Percentiles rank a stretch among this genome's conserved stretches.
Evolutionary conservation across 2,329 filamentous ascomycete genomes (phyloP).

Genomic region (Coniochaeta pulveracea): DNA sequence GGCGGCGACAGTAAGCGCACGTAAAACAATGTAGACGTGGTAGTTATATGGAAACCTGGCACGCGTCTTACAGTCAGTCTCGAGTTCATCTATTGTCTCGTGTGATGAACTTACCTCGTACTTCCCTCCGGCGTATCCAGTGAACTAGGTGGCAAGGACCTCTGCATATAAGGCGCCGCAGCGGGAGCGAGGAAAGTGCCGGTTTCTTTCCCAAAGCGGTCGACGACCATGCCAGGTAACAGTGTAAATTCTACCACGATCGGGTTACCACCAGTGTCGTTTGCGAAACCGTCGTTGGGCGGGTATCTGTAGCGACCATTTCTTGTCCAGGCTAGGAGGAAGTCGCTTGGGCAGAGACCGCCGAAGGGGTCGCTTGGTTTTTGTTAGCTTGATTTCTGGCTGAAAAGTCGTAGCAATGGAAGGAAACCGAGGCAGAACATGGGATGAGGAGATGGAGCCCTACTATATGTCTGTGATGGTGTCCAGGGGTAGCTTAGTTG

Average conservation of each 20-base stretch:
- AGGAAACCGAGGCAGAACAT: too few relatives aligned
- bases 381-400: too few relatives aligned
- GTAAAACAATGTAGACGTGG: conserved; percentile 31
- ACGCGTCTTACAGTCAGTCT: not conserved
- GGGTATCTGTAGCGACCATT: conserved; percentile 24
- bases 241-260: conserved; percentile 30
- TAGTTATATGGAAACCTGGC: conserved; percentile 33
- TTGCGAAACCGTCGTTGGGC: conserved; percentile 26
- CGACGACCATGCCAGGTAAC: conserved; percentile 26
- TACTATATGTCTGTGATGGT: conserved; percentile 15
- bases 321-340: conserved; percentile 19
- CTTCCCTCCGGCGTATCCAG: conserved; percentile 22
- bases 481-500: conserved; percentile 19
- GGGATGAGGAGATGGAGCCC: not conserved
- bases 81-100: not conserved
- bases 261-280: conserved; percentile 19
- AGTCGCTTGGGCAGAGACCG: conserved; percentile 22
- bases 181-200: conserved; percentile 30
- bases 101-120: conserved; percentile 10
- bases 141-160: conserved; percentile 33
- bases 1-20: conserved; percentile 23
- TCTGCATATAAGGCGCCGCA: conserved; percentile 32
- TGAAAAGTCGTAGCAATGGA: too few relatives aligned
- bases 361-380: conserved; percentile 10
- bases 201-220: conserved; percentile 34